phyloP scores from a whole-genome alignment of 805 yeast species.

The Pichia membranifaciens region DNA sequence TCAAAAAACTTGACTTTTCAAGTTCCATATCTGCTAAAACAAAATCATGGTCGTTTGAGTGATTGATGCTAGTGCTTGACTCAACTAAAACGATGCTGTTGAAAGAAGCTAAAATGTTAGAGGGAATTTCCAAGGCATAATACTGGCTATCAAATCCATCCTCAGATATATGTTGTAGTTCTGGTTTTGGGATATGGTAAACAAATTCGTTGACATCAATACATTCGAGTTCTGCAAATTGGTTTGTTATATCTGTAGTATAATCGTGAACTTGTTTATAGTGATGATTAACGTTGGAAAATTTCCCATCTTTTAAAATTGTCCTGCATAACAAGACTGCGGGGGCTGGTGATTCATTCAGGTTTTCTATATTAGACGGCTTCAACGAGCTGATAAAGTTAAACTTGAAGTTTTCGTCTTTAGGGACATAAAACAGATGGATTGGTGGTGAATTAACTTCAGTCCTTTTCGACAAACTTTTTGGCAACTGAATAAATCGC shows the following conservation, averaged over 20 bases:
- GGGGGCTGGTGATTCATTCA: constrained; percentile 21
- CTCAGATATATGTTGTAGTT: constrained; percentile 49
- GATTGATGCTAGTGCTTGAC: constrained; percentile 17
- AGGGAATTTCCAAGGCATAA: constrained; percentile 42
- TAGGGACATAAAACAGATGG: constrained; percentile 31
- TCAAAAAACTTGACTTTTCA: constrained; percentile 20
- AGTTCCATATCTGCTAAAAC: constrained; percentile 34
- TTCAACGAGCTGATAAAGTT: constrained; percentile 28
- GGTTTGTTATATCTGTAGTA: constrained; percentile 33
- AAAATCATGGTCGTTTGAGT: constrained; percentile 24
- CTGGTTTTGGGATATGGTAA: constrained; percentile 48
- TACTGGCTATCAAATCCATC: constrained; percentile 31
- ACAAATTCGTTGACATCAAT: constrained; percentile 36
- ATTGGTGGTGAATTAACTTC: constrained; percentile 24
- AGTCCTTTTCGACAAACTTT: constrained; percentile 17
- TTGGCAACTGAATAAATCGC: constrained; percentile 26
- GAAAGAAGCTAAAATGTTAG: constrained; percentile 36
- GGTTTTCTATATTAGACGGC: constrained; percentile 22
- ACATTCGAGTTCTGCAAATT: constrained; percentile 40
- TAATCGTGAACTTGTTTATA: constrained; percentile 31
- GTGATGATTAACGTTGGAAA: background rate
- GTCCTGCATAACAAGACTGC: constrained; percentile 29
- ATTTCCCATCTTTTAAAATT: constrained; percentile 10
- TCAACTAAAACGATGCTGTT: constrained; percentile 48
- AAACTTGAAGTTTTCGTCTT: constrained; percentile 27